phyloP scores from a whole-genome alignment of 2,329 filamentous ascomycete species.

The Fusarium sacchari region DNA sequence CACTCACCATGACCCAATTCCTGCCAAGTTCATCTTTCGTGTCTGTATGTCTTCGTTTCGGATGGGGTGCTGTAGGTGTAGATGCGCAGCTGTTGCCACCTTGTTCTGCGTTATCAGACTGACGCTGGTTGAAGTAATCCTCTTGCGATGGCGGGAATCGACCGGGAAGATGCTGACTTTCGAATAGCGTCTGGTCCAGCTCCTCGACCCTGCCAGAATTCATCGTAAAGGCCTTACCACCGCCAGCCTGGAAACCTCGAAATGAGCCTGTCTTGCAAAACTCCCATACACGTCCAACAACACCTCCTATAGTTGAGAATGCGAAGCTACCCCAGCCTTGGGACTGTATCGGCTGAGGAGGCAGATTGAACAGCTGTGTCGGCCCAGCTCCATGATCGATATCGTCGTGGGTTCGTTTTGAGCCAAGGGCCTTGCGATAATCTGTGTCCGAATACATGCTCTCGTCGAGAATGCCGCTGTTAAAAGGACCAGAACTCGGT shows the following conservation, averaged over 20 bases:
- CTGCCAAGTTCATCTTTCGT: conserved; percentile 66
- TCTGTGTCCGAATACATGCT: conserved; percentile 67
- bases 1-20: conserved; percentile 77
- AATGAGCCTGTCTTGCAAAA: conserved; percentile 83
- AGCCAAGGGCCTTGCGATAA: conserved; percentile 63
- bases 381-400: conserved; percentile 48
- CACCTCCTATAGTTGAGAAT: conserved; percentile 70
- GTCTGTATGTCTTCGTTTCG: conserved; percentile 66
- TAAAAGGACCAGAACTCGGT: conserved; percentile 49
- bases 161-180: conserved; percentile 43
- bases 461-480: conserved; percentile 57
- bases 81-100: conserved; percentile 49
- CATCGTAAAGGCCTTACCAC: conserved; percentile 76
- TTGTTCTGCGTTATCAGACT: conserved; percentile 39
- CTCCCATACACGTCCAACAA: conserved; percentile 83
- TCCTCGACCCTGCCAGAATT: conserved; percentile 38
- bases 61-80: conserved; percentile 57
- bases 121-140: conserved; percentile 19
- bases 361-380: conserved; percentile 48
- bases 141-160: conserved; percentile 48
- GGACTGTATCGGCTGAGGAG: conserved; percentile 43
- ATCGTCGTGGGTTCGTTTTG: conserved; percentile 54
- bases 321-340: conserved; percentile 68
- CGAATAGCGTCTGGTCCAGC: conserved; percentile 24
- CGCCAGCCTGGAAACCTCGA: conserved; percentile 86